A percentile compares a stretch with the other conserved stretches of the same genome.
Evolutionary conservation across 352 stramenopile genomes (phyloP).

Genomic region (Globisporangium cystogenes): DNA sequence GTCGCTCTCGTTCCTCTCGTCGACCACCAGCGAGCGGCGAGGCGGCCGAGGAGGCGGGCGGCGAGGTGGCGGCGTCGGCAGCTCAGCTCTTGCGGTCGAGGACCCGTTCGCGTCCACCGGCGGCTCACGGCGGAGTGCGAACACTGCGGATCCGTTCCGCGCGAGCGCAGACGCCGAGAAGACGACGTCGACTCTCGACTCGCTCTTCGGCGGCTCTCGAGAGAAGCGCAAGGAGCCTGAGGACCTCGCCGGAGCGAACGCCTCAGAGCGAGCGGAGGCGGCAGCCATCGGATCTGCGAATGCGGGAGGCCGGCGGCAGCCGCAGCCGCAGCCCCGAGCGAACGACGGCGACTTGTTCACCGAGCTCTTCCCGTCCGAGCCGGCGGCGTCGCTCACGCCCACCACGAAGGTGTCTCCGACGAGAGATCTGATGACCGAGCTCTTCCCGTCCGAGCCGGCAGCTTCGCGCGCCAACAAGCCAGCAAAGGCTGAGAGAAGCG

Average conservation of each 20-base stretch:
- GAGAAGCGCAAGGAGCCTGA: not conserved
- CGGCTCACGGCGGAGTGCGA: not conserved
- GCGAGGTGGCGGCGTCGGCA: constrained; percentile 1
- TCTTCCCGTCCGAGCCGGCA: not conserved
- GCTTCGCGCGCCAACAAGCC: not conserved
- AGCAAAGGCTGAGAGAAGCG: not conserved
- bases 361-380: constrained; percentile 26
- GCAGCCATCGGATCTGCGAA: not conserved
- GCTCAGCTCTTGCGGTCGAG: not conserved
- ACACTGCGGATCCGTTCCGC: not conserved
- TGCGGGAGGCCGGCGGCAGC: not conserved
- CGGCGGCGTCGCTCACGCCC: not conserved
- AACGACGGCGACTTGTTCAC: constrained; percentile 33
- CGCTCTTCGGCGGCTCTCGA: constrained; percentile 17
- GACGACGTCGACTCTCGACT: constrained; percentile 13
- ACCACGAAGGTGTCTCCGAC: not conserved
- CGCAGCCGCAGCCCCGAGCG: constrained; percentile 2
- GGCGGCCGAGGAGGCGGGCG: constrained; percentile 6
- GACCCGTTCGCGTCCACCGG: constrained; percentile 12
- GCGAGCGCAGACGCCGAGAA: not conserved
- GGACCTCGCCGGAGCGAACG: not conserved
- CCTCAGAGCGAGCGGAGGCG: not conserved
- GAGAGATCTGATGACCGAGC: constrained; percentile 10
- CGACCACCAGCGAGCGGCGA: constrained; percentile 21
- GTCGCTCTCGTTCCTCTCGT: constrained; percentile 19